phyloP scores from a whole-genome alignment of 495 filamentous ascomycete genomes.

The Polyplosphaeria fusca region DNA sequence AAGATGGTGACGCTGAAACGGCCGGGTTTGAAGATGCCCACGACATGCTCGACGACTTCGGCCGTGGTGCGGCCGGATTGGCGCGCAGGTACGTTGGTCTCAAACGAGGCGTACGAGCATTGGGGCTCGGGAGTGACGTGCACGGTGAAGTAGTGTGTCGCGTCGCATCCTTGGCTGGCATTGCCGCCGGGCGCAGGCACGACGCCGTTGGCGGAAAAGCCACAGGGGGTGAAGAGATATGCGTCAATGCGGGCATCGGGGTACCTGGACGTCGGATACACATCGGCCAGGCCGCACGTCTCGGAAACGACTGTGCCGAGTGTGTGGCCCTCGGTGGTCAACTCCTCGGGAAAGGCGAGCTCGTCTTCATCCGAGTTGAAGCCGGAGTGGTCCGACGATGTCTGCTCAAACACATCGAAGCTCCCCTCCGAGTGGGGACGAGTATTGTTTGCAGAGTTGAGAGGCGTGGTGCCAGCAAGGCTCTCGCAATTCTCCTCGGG shows the following conservation, averaged over 20 bases:
- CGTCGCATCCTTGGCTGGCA: constrained; percentile 45
- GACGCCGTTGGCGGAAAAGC: constrained; percentile 97
- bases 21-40: constrained; percentile 90
- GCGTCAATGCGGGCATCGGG: constrained; percentile 94
- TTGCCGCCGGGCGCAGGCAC: constrained; percentile 69
- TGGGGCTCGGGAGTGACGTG: constrained; percentile 97
- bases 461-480: constrained; percentile 45
- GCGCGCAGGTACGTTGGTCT: constrained; percentile 94
- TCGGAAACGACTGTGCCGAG: constrained; percentile 93
- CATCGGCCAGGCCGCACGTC: constrained; percentile 78
- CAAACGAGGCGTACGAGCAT: constrained; percentile 98
- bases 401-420: constrained; percentile 78
- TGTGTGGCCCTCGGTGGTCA: constrained; percentile 90
- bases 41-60: constrained; percentile 89
- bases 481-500: constrained; percentile 38
- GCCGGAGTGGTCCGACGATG: constrained; percentile 63
- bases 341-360: constrained; percentile 60
- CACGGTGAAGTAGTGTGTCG: constrained; percentile 95
- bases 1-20: constrained; percentile 97
- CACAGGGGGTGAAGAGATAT: constrained; percentile 95
- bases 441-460: constrained; percentile 36
- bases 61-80: constrained; percentile 84
- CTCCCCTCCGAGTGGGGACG: constrained; percentile 46
- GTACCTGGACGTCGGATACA: constrained; percentile 82
- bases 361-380: constrained; percentile 56